Evolutionary conservation across 306 rosid genomes (phyloP), one percentile per base, ranked within the genome.

Genomic region (Sicyos baderoa): DNA sequence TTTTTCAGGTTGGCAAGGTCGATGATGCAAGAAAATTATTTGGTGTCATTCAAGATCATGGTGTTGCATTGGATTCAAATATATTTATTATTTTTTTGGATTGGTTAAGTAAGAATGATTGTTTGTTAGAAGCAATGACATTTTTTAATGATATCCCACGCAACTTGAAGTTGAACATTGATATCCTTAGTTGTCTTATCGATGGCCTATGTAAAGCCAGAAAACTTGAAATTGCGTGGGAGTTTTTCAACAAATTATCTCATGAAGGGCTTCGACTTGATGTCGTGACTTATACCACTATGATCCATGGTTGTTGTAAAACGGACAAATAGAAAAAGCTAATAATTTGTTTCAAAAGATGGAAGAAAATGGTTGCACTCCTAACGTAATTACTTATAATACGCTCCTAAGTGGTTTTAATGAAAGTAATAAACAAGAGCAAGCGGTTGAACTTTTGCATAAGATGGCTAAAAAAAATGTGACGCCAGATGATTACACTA

Each of bases 381-480:
- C 85, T 12, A 52, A 79, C 54, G 0, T 48, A 17, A 51, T 75
- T 23, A 77, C 76, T 42, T 79, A 54, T 56, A 75, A 78, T 71
- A 55, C 72, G n/a, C 76, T 82, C 18, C 49, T 82, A 81, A 62
- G 55, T 55, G 80, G 84, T 80, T 82, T 85, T 68, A 48, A 19
- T 64, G 45, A 66, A 63, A 81, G 71, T 59, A 61, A 77, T 62
- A 68, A 78, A 74, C 68, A 27, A 9, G 54, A 47, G 8, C 73
- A 78, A 75, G 83, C 78, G 45, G 76, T 81, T 47, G 75, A 82
- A 73, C 79, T 80, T 85, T 79, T 86, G 35, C 84, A 80, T 56
- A 73, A 68, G 56, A 81, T 76, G 82, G 68, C 21, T 0, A 44
- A 71, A 75, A 79, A 55, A 73, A 68, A 71, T 16, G 27, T 83